phyloP scores from a whole-genome alignment of 805 yeast species.

The Saccharomycopsis sp. region DNA sequence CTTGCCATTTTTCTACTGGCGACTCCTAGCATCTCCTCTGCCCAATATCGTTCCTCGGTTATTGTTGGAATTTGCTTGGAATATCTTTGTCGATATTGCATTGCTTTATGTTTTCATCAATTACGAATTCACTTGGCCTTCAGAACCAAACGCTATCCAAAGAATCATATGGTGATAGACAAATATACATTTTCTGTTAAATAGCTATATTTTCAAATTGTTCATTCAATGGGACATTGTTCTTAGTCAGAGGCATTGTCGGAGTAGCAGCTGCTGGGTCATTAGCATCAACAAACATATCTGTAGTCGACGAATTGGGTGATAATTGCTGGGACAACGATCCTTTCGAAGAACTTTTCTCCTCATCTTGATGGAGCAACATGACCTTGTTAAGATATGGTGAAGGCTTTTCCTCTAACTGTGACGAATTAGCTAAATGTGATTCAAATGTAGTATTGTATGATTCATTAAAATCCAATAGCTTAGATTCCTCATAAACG shows the following conservation, averaged over 20 bases:
- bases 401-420: too few relatives aligned
- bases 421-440: not conserved
- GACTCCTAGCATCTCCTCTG: conserved; percentile 44
- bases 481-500: conserved; percentile 23
- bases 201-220: not conserved
- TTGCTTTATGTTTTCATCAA: conserved; percentile 51
- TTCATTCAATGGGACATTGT: not conserved
- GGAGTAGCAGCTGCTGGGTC: not conserved
- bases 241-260: not conserved
- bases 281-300: not conserved
- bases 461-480: conserved; percentile 24
- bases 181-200: not conserved
- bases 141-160: conserved; percentile 51
- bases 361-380: not conserved
- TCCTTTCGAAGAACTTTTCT: not conserved
- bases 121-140: conserved; percentile 61
- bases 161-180: conserved; percentile 77
- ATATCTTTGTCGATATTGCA: conserved; percentile 44
- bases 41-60: conserved; percentile 32
- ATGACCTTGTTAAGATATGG: too few relatives aligned
- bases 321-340: not conserved
- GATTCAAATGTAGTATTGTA: not conserved
- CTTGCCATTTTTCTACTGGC: conserved; percentile 69
- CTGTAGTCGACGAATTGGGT: not conserved
- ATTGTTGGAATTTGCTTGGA: conserved; percentile 56